Conservation (phyloP, 768 basidiomycete genomes). For the Leccinum olivaceopallidum region DNA sequence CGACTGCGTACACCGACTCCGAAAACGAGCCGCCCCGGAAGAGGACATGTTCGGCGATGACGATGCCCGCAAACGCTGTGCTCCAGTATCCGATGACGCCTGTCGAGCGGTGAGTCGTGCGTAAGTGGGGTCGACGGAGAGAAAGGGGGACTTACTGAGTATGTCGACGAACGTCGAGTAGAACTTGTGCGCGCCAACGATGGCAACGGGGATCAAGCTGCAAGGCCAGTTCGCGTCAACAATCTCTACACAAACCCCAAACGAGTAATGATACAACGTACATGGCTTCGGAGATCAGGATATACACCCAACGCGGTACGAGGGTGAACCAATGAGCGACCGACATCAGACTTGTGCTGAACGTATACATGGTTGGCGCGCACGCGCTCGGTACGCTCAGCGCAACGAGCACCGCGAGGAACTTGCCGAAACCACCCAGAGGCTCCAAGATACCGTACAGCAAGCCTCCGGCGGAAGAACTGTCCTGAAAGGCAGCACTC, state of each 20-base stretch:
- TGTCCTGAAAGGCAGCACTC: constrained; percentile 41
- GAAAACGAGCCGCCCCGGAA: constrained; percentile 39
- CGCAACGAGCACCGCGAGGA: constrained; percentile 51
- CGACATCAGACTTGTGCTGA: constrained; percentile 47
- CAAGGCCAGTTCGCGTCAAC: neutral
- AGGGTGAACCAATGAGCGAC: constrained; percentile 32
- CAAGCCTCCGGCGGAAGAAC: constrained; percentile 46
- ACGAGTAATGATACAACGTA: constrained; percentile 24
- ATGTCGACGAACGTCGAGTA: constrained; percentile 45
- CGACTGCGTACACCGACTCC: constrained; percentile 36
- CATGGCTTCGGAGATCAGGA: constrained; percentile 47
- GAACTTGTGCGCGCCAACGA: constrained; percentile 47
- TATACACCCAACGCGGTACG: constrained; percentile 48
- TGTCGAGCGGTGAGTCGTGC: constrained; percentile 17
- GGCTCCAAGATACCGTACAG: constrained; percentile 40
- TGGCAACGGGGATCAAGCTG: constrained; percentile 48
- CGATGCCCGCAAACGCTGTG: constrained; percentile 37
- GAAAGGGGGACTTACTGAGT: constrained; percentile 28
- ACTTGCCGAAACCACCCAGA: constrained; percentile 45
- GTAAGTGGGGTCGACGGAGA: neutral
- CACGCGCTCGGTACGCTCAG: constrained; percentile 55
- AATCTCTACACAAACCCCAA: neutral
- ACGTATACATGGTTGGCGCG: constrained; percentile 61
- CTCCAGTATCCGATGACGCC: constrained; percentile 50
- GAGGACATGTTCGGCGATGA: constrained; percentile 45